Evolutionary conservation across 2,329 filamentous ascomycete species (phyloP).

Genomic region (Botrytis hyacinthi): DNA sequence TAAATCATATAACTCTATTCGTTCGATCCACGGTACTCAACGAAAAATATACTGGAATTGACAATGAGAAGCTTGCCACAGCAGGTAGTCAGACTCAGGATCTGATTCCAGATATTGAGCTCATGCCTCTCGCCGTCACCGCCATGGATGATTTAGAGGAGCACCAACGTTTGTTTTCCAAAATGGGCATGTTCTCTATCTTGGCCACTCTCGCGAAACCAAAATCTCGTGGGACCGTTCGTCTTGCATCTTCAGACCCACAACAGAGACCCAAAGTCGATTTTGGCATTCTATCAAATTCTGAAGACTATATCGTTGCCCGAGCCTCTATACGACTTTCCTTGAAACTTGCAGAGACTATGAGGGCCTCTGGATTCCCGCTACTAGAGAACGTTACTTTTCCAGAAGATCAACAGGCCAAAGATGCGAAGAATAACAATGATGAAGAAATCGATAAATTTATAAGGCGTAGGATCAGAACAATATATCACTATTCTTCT

Average conservation of each 20-base stretch:
- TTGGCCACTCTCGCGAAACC: constrained; percentile 18
- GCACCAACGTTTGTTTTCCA: constrained; percentile 13
- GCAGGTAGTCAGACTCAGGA: not conserved
- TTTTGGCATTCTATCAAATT: constrained; percentile 19
- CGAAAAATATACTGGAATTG: not conserved
- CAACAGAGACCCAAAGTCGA: constrained; percentile 21
- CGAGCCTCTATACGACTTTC: constrained; percentile 20
- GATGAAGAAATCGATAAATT: not conserved
- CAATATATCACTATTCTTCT: not conserved
- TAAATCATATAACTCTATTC: constrained; percentile 14
- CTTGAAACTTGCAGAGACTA: constrained; percentile 15
- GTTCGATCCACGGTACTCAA: constrained; percentile 6
- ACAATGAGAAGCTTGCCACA: not conserved
- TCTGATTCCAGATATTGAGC: constrained; percentile 20
- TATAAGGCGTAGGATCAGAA: not conserved
- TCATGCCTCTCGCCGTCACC: constrained; percentile 19
- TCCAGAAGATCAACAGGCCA: not conserved
- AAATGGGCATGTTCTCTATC: constrained; percentile 22
- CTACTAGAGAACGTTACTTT: not conserved
- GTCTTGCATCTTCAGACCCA: constrained; percentile 19
- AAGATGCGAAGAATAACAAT: not conserved
- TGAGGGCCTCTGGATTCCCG: constrained; percentile 16
- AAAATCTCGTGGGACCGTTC: constrained; percentile 19
- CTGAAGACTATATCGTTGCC: constrained; percentile 13
- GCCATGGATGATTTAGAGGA: constrained; percentile 20